phyloP scores from a whole-genome alignment of 2,329 filamentous ascomycete species.

The Aspergillus sp. region DNA sequence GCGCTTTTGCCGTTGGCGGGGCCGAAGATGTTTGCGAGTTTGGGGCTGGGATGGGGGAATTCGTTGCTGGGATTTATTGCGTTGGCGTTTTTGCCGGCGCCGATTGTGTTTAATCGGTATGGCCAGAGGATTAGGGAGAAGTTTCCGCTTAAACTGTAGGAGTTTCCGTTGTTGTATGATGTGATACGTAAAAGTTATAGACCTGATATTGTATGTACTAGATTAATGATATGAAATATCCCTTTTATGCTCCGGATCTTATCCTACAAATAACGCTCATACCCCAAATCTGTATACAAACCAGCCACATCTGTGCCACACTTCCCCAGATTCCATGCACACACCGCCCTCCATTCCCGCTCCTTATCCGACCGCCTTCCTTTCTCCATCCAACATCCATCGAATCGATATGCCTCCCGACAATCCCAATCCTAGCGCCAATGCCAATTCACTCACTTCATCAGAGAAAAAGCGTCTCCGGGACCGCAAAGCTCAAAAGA shows the following conservation, averaged over 20 bases:
- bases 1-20: conserved; percentile 56
- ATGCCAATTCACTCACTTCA: neutral
- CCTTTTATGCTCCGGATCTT: too few relatives aligned
- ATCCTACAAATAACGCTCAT: too few relatives aligned
- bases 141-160: neutral
- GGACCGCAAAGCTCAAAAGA: neutral
- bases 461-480: neutral
- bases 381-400: neutral
- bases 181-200: neutral
- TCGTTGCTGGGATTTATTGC: conserved; percentile 49
- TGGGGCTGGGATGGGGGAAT: conserved; percentile 43
- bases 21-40: conserved; percentile 36
- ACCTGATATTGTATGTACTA: neutral
- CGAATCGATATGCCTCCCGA: neutral
- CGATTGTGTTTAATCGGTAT: conserved; percentile 19
- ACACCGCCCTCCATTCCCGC: too few relatives aligned
- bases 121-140: conserved; percentile 16
- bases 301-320: too few relatives aligned
- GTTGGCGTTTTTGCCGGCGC: conserved; percentile 37
- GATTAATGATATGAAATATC: too few relatives aligned
- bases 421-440: neutral
- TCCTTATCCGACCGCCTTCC: too few relatives aligned
- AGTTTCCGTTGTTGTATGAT: neutral
- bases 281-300: too few relatives aligned
- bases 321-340: too few relatives aligned